phyloP scores from a whole-genome alignment of 345 rosid species.

The Pistacia vera region DNA sequence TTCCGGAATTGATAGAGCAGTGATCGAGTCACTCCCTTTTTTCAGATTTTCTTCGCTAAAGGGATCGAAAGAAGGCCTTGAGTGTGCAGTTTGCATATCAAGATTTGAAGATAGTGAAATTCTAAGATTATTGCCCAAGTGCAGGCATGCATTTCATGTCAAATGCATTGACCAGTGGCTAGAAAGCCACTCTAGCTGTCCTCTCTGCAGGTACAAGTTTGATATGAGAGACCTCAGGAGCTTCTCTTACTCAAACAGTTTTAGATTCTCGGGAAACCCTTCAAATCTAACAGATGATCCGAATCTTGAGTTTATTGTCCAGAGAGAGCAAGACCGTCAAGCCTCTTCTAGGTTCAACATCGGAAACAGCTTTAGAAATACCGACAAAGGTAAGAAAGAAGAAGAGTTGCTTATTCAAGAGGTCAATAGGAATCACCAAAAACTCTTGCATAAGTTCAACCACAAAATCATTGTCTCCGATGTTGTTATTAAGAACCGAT shows the following conservation, averaged over 20 bases:
- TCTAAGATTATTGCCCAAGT: conserved; percentile 44
- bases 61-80: conserved; percentile 49
- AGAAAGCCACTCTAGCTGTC: conserved; percentile 45
- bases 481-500: conserved; percentile 39
- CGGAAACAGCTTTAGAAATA: conserved; percentile 17
- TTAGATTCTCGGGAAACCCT: conserved; percentile 27
- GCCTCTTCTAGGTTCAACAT: conserved; percentile 23
- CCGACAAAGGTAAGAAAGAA: conserved; percentile 3
- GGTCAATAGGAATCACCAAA: conserved; percentile 10
- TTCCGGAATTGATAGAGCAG: conserved; percentile 44
- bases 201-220: conserved; percentile 49
- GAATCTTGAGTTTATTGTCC: conserved; percentile 38
- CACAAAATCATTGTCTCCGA: conserved; percentile 50
- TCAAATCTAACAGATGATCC: conserved; percentile 32
- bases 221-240: conserved; percentile 25
- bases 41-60: conserved; percentile 45
- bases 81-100: conserved; percentile 48
- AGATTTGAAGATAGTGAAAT: conserved; percentile 46
- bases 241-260: conserved; percentile 33
- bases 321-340: conserved; percentile 34
- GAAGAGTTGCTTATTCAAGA: conserved; percentile 21
- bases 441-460: conserved; percentile 41
- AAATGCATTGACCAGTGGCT: conserved; percentile 56
- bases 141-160: conserved; percentile 52
- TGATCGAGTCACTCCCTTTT: conserved; percentile 42